Conservation (phyloP, 1,284 basidiomycete genomes). For the Trichosporon faecale region DNA sequence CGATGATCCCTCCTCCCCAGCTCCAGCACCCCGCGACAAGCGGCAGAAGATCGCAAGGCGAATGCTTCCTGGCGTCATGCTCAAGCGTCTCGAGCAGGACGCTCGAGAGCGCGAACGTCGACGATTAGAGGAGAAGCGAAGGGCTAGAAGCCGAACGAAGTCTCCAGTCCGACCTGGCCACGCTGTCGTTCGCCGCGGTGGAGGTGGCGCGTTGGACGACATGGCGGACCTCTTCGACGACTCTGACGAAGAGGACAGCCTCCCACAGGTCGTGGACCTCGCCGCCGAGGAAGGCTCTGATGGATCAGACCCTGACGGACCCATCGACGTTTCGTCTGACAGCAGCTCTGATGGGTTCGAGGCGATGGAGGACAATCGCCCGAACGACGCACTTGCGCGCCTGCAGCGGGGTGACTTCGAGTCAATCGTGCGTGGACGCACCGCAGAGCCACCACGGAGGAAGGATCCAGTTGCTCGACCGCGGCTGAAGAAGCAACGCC, state of each 20-base stretch:
- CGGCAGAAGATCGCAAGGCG: constrained; percentile 40
- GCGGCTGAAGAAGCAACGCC: constrained; percentile 13
- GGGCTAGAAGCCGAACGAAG: not conserved
- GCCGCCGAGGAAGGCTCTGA: constrained; percentile 18
- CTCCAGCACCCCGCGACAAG: constrained; percentile 20
- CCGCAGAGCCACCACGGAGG: not conserved
- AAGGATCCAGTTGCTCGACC: not conserved
- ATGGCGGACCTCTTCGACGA: constrained; percentile 27
- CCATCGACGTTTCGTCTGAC: constrained; percentile 14
- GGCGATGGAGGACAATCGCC: constrained; percentile 39
- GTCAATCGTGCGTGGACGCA: constrained; percentile 33
- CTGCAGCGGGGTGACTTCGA: constrained; percentile 47
- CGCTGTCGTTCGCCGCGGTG: constrained; percentile 36
- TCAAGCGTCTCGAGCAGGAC: constrained; percentile 30
- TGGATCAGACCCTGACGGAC: constrained; percentile 14
- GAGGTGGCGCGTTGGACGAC: constrained; percentile 17
- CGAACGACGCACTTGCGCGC: constrained; percentile 32
- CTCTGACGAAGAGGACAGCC: not conserved
- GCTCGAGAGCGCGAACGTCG: not conserved
- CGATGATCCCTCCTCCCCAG: constrained; percentile 1
- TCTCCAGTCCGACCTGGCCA: constrained; percentile 39
- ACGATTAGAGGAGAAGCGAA: not conserved
- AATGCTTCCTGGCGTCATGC: constrained; percentile 47
- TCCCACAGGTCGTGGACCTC: not conserved
- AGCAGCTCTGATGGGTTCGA: constrained; percentile 21